Evolutionary conservation across 306 rosid genomes (phyloP).

Genomic region (Trifolium subterraneum): DNA sequence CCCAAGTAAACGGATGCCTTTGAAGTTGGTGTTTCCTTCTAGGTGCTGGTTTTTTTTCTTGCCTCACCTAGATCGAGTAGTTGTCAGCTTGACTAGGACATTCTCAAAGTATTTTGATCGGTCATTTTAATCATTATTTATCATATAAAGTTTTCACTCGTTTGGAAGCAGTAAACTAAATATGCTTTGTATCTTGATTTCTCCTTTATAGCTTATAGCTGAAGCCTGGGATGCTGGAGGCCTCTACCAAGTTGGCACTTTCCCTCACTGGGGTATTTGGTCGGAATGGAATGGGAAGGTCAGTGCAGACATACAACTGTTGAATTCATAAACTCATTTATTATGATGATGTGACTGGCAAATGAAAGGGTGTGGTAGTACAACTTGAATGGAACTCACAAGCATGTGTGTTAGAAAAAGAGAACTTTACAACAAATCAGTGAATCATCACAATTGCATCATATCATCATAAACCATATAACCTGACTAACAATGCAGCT

Average conservation of each 20-base stretch:
- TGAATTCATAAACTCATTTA: slow-evolving; percentile 28
- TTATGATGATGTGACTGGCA: slow-evolving; percentile 25
- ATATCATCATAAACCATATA: not conserved
- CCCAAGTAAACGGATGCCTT: not conserved
- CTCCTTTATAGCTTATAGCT: slow-evolving; percentile 78
- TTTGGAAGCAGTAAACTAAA: slow-evolving; percentile 39
- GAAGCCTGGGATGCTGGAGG: slow-evolving; percentile 99
- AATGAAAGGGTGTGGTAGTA: slow-evolving; percentile 15
- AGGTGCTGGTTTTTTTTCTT: slow-evolving; percentile 32
- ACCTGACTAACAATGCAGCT: not conserved
- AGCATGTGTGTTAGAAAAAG: not conserved
- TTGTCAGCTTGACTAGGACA: slow-evolving; percentile 25
- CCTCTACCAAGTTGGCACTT: slow-evolving; percentile 92
- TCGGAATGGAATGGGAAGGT: slow-evolving; percentile 99
- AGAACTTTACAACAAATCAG: slow-evolving; percentile 10
- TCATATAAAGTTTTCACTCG: slow-evolving; percentile 29
- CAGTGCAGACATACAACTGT: slow-evolving; percentile 44
- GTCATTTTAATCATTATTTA: slow-evolving; percentile 28
- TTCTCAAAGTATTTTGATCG: slow-evolving; percentile 40
- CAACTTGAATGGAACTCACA: slow-evolving; percentile 26
- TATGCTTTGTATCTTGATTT: slow-evolving; percentile 32
- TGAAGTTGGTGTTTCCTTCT: slow-evolving; percentile 35
- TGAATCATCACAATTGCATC: slow-evolving; percentile 20
- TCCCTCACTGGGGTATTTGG: slow-evolving; percentile 99
- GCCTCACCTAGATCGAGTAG: slow-evolving; percentile 25